A percentile compares a stretch with the other conserved stretches of the same genome.
Conservation (phyloP, 768 basidiomycete genomes). For the Suillus brevipes region DNA sequence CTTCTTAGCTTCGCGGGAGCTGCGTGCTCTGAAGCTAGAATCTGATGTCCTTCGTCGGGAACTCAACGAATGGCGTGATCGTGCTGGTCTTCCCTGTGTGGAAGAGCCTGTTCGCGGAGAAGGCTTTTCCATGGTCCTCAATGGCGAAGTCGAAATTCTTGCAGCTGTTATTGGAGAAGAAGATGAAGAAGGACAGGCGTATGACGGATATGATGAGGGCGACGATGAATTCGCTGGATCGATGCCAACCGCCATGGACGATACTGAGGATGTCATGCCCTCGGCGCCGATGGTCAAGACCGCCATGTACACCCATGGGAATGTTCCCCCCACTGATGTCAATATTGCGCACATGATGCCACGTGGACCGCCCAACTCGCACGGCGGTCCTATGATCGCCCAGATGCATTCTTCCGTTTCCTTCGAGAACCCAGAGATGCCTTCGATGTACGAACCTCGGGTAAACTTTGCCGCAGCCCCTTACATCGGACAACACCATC, state of each 20-base stretch:
- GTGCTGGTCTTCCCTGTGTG: conserved; percentile 65
- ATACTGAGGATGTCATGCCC: conserved; percentile 31
- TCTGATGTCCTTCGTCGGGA: conserved; percentile 86
- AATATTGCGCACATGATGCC: conserved; percentile 29
- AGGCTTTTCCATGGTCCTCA: conserved; percentile 68
- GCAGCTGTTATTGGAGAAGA: conserved; percentile 53
- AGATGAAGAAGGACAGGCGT: conserved; percentile 47
- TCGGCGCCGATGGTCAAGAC: conserved; percentile 37
- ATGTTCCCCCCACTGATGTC: conserved; percentile 30
- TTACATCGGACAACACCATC: conserved; percentile 23
- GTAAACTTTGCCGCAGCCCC: conserved; percentile 28
- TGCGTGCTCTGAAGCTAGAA: conserved; percentile 77
- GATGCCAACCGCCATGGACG: conserved; percentile 29
- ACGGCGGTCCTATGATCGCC: conserved; percentile 46
- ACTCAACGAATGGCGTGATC: conserved; percentile 90
- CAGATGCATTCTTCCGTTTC: conserved; percentile 43
- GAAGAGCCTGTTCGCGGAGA: conserved; percentile 76
- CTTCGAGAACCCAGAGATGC: conserved; percentile 55
- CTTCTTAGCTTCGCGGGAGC: conserved; percentile 76
- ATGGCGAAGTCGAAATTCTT: conserved; percentile 70
- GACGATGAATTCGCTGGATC: conserved; percentile 40
- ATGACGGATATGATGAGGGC: conserved; percentile 41
- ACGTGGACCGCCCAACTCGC: conserved; percentile 21
- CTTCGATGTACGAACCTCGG: conserved; percentile 44
- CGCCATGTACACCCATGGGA: conserved; percentile 34